A percentile compares a stretch with the other conserved stretches of the same genome.
These are phyloP conservation scores for Bonia amplexicaulis DNA, from an alignment of 176 grass and related monocot species.

Conservation along the genomic window DNA sequence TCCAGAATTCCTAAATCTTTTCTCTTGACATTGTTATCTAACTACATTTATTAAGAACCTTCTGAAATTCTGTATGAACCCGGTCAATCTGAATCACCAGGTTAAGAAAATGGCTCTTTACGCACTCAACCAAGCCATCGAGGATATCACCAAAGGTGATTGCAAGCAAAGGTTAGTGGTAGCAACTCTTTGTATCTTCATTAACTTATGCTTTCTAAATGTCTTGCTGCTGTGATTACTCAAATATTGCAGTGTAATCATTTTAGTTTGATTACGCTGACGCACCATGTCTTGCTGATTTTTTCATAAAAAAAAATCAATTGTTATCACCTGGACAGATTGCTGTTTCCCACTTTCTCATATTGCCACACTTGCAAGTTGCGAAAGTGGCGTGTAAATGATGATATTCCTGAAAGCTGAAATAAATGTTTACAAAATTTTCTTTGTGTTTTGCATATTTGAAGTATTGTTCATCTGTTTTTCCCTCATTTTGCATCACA, in stretches of 20 bases:
- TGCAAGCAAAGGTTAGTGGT: conserved; percentile 7
- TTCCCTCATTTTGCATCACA: too few species aligned
- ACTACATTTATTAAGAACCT: neutral
- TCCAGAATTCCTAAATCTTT: neutral
- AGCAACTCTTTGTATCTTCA: neutral
- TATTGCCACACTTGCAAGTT: too few species aligned
- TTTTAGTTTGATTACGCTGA: neutral
- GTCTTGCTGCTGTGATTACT: neutral
- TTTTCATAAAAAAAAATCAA: too few species aligned
- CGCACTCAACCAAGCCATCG: conserved; percentile 34
- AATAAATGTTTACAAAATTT: too few species aligned
- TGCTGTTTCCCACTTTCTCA: too few species aligned
- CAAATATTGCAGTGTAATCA: too few species aligned
- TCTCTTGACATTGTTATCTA: neutral
- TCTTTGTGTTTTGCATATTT: too few species aligned
- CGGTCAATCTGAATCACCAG: conserved; percentile 19
- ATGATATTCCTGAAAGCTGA: too few species aligned
- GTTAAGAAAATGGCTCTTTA: conserved; percentile 68
- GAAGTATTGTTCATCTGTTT: too few species aligned
- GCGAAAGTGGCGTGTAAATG: too few species aligned
- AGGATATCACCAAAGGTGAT: neutral
- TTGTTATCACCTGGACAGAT: too few species aligned
- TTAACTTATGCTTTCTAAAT: neutral
- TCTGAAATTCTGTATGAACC: neutral
- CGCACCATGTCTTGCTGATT: too few species aligned